Base-by-base conservation (phyloP, 2,329 filamentous ascomycete genomes). In the Botrytis paeoniae region DNA sequence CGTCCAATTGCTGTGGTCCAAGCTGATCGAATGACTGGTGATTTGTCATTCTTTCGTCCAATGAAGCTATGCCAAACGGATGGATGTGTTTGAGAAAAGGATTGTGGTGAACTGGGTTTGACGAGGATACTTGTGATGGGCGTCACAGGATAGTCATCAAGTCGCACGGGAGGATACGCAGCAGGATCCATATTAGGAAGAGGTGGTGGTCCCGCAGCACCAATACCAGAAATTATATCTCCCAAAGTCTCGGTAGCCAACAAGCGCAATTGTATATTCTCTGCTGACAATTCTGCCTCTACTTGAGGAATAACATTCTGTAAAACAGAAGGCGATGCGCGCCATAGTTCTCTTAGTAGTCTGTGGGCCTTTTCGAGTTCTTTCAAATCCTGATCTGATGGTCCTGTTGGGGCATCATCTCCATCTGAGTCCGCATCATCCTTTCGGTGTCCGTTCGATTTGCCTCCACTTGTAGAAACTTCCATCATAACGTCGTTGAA, bases 401-500 rank as follows among this genome's bases (percentile, higher is more conserved):
- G 92, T 0, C 91, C 92, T 43, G 84, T 82, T 22, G 85, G 83
- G 16, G 79, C 82, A 64, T 88, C 86, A 70, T 93, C 89, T 66
- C 92, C 89, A 74, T 92, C 88, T 0, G 85, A 87, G 32, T 92
- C 91, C 39, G 88, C 88, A 29, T 86, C 87, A 74, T 87, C 78
- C 72, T 82, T 84, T 73, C 84, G 81, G 74, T 84, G 85, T 7
- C 88, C 88, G 75, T 89, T 91, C 71, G 85, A 76, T 77, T 87
- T 85, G 16, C 77, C 72, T 37, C 71, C 76, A 54, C 84, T 84
- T 63, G 89, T 86, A 54, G 91, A 94, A 5, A 94, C 93, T 80
- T 98, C 94, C 75, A 98, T 90, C 73, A 99, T 97, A 69, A 98
- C 94, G 73, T 97, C 94, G 82, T 94, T 97, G 81, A 99, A 99